A percentile compares a stretch with the other conserved stretches of the same genome.
Conservation (phyloP, 2,329 filamentous ascomycete genomes). For the Chaetomium globosum region DNA sequence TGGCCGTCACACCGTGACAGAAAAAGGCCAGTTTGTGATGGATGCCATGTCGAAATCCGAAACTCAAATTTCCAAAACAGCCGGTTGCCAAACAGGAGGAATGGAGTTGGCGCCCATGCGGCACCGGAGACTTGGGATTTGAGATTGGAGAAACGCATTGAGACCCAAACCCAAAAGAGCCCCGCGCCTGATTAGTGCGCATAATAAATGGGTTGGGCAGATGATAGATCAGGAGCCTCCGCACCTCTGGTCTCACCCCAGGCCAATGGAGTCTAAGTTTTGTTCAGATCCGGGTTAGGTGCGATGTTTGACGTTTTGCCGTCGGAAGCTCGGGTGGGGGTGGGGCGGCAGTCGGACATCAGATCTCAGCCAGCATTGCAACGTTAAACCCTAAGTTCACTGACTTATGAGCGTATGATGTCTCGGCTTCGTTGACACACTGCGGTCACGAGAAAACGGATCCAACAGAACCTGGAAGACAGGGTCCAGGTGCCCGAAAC, state of each 20-base stretch:
- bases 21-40: background rate
- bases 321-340: background rate
- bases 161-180: background rate
- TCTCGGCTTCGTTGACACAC: background rate
- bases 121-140: background rate
- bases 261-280: slow-evolving; percentile 7
- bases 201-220: slow-evolving; percentile 4
- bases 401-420: too few relatives aligned
- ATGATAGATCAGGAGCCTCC: background rate
- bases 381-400: too few relatives aligned
- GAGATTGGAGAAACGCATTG: background rate
- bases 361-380: background rate
- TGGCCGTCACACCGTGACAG: background rate
- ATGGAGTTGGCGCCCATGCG: background rate
- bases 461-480: background rate
- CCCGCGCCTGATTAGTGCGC: background rate
- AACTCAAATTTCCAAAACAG: background rate
- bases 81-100: background rate
- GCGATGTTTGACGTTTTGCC: slow-evolving; percentile 14
- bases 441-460: background rate
- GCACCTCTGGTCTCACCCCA: background rate
- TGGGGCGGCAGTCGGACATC: background rate
- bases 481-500: background rate
- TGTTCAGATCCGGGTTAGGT: slow-evolving; percentile 10
- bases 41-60: background rate